Conservation (phyloP, 345 rosid species). For the Cardamine resedifolia region DNA sequence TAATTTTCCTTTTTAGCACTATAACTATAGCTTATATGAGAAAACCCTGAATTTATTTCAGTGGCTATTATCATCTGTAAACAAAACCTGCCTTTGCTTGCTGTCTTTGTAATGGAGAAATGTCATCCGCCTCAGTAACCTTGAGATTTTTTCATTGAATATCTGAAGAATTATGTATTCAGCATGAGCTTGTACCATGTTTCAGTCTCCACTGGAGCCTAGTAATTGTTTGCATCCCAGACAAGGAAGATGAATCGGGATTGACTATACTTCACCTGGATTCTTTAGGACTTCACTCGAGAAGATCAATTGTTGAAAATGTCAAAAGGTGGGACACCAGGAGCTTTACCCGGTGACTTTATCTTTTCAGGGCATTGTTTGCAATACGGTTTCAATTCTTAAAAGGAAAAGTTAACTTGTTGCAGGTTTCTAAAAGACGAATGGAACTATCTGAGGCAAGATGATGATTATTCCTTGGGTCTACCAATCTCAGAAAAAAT, state of each 20-base stretch:
- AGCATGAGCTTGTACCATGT: conserved; percentile 19
- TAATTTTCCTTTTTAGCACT: conserved; percentile 1
- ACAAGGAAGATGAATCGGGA: conserved; percentile 73
- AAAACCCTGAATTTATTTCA: background rate
- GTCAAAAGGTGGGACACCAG: conserved; percentile 67
- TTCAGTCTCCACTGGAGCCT: conserved; percentile 95
- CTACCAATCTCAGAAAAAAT: conserved; percentile 56
- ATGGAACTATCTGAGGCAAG: conserved; percentile 67
- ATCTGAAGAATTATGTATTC: background rate
- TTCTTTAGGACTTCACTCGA: conserved; percentile 72
- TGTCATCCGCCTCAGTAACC: background rate
- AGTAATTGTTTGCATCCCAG: conserved; percentile 85
- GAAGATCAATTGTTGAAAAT: conserved; percentile 57
- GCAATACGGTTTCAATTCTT: background rate
- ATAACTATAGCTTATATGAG: background rate
- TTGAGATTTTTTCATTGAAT: background rate
- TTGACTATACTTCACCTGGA: conserved; percentile 88
- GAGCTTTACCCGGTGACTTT: background rate
- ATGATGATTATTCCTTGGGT: conserved; percentile 49
- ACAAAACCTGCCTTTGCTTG: background rate
- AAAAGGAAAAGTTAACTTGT: background rate
- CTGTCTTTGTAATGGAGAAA: background rate
- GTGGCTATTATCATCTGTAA: background rate
- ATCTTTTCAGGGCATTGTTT: conserved; percentile 3
- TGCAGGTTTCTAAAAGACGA: conserved; percentile 74